A percentile compares a stretch with the other conserved stretches of the same genome.
These are phyloP conservation scores for Russula compacta DNA, from an alignment of 768 basidiomycete genomes.

Conservation along the genomic window DNA sequence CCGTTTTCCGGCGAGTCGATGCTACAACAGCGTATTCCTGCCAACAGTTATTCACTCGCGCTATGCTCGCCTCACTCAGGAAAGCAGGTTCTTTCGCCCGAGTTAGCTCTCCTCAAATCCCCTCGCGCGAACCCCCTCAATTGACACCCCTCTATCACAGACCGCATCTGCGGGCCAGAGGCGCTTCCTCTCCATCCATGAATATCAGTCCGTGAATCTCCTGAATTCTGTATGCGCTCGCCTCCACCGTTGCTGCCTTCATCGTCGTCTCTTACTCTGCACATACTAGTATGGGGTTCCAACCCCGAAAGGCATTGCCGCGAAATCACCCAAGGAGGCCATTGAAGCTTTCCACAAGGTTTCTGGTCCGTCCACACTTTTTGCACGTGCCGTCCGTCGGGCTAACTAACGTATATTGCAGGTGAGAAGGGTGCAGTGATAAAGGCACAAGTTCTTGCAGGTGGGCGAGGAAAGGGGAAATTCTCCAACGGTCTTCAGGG, in stretches of 20 bases:
- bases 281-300: slow-evolving; percentile 83
- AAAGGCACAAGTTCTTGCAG: slow-evolving; percentile 98
- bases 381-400: neutral
- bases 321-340: slow-evolving; percentile 84
- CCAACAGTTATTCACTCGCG: slow-evolving; percentile 1
- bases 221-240: slow-evolving; percentile 70
- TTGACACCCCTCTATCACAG: slow-evolving; percentile 29
- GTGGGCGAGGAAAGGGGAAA: slow-evolving; percentile 95
- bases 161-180: slow-evolving; percentile 71
- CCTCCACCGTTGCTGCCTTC: neutral
- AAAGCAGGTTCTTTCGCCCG: slow-evolving; percentile 58
- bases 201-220: slow-evolving; percentile 93
- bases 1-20: neutral
- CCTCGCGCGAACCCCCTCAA: no score
- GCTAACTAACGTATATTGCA: slow-evolving; percentile 25
- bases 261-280: neutral
- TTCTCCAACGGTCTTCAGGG: slow-evolving; percentile 96
- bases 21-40: neutral
- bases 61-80: slow-evolving; percentile 62
- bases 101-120: slow-evolving; percentile 33
- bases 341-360: slow-evolving; percentile 83
- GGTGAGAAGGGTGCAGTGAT: slow-evolving; percentile 79
- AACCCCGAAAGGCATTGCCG: slow-evolving; percentile 84
- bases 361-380: slow-evolving; percentile 37
- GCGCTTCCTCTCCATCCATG: slow-evolving; percentile 93